Percentiles rank a stretch among this genome's conserved stretches.
Conservation (phyloP, 1,139 yeast genomes). For the Hyphopichia wangnamkhiaoensis region DNA sequence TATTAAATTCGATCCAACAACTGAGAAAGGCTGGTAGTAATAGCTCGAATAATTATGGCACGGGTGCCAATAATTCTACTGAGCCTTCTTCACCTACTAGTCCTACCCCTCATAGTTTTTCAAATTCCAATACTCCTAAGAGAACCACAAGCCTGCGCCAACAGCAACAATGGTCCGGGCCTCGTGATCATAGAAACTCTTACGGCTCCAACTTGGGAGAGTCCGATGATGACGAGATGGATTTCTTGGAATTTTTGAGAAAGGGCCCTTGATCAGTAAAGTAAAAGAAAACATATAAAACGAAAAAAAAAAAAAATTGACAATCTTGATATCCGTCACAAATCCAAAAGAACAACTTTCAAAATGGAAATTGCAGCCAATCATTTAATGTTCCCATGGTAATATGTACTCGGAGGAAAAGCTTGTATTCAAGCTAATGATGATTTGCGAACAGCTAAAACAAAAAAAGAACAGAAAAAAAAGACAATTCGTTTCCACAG, state of each 20-base stretch:
- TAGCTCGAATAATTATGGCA: neutral
- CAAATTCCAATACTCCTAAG: conserved; percentile 1
- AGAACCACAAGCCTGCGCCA: neutral
- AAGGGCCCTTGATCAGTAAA: conserved; percentile 32
- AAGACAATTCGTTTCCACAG: too few species aligned
- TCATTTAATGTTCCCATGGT: too few species aligned
- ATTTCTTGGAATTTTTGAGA: conserved; percentile 49
- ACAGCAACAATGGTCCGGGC: neutral
- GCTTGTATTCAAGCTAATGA: too few species aligned
- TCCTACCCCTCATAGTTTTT: neutral
- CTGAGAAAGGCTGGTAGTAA: neutral
- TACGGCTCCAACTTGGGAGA: conserved; percentile 11
- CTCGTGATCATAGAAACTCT: neutral
- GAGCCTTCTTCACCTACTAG: conserved; percentile 2
- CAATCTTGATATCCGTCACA: too few species aligned
- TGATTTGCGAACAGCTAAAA: too few species aligned
- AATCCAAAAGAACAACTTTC: neutral
- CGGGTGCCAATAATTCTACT: neutral
- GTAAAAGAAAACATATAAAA: neutral
- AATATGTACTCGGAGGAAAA: too few species aligned
- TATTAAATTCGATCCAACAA: conserved; percentile 5
- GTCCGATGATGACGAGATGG: conserved; percentile 40
- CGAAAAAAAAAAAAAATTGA: neutral
- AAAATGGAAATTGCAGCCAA: neutral
- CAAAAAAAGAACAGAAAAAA: too few species aligned